Conservation (phyloP, 495 filamentous ascomycete species). For the Aspergillus saccharolyticus region DNA sequence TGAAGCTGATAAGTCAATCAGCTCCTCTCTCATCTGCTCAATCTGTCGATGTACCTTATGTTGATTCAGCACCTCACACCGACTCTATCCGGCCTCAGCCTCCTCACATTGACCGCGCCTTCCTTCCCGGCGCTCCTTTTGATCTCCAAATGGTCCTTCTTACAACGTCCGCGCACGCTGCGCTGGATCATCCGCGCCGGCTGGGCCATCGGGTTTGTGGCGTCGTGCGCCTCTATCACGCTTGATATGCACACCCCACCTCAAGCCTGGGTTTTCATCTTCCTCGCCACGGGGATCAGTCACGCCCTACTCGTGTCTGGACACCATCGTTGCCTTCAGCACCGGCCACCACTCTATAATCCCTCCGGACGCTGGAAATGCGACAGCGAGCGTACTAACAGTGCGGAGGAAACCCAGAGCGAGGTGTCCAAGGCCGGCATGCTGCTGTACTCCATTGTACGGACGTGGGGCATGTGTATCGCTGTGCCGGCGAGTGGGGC, state of each 20-base stretch:
- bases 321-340: slow-evolving; percentile 48
- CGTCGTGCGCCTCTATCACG: slow-evolving; percentile 47
- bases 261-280: slow-evolving; percentile 47
- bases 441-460: slow-evolving; percentile 53
- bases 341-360: neutral
- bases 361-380: slow-evolving; percentile 8
- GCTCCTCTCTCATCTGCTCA: slow-evolving; percentile 51
- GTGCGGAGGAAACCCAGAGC: slow-evolving; percentile 3
- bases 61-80: slow-evolving; percentile 51
- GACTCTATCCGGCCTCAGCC: slow-evolving; percentile 52
- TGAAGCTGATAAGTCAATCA: slow-evolving; percentile 19
- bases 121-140: slow-evolving; percentile 46
- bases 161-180: slow-evolving; percentile 32
- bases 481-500: slow-evolving; percentile 58
- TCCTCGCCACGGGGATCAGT: slow-evolving; percentile 47
- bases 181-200: slow-evolving; percentile 52
- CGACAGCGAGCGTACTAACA: neutral
- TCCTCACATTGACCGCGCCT: slow-evolving; percentile 44
- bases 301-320: slow-evolving; percentile 50
- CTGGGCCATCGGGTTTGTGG: slow-evolving; percentile 46
- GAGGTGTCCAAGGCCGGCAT: slow-evolving; percentile 16
- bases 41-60: slow-evolving; percentile 60
- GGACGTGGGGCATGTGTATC: slow-evolving; percentile 57
- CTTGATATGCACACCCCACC: slow-evolving; percentile 43
- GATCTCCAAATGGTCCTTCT: slow-evolving; percentile 16